A percentile compares a stretch with the other conserved stretches of the same genome.
phyloP scores from a whole-genome alignment of 768 basidiomycete genomes.

The Dendrothele bispora region DNA sequence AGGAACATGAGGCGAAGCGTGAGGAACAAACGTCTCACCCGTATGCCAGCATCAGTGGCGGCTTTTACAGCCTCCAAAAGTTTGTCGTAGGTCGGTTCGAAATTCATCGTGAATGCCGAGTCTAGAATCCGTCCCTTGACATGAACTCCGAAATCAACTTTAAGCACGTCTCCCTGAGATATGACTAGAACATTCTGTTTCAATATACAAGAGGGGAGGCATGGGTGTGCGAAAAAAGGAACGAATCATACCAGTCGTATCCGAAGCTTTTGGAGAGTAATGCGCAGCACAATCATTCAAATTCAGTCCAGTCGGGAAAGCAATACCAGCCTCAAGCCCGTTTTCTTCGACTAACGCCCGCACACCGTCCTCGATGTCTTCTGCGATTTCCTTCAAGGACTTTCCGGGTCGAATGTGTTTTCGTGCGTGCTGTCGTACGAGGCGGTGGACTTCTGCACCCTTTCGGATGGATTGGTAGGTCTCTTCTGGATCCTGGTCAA shows the following conservation, averaged over 20 bases:
- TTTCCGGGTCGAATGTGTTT: conserved; percentile 89
- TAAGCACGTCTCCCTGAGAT: conserved; percentile 82
- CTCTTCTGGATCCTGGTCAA: conserved; percentile 75
- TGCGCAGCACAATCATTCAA: conserved; percentile 95
- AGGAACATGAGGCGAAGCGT: conserved; percentile 1
- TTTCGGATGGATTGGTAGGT: conserved; percentile 90
- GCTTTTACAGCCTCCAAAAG: conserved; percentile 90
- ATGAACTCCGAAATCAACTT: conserved; percentile 97
- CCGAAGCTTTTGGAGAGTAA: conserved; percentile 93
- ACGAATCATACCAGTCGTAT: conserved; percentile 65
- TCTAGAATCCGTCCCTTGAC: conserved; percentile 94
- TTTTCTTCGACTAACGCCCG: conserved; percentile 91
- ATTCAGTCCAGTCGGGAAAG: conserved; percentile 95
- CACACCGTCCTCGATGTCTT: conserved; percentile 90
- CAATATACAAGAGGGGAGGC: too few relatives aligned
- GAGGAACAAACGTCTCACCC: conserved; percentile 41
- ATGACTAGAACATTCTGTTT: conserved; percentile 67
- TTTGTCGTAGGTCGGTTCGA: conserved; percentile 87
- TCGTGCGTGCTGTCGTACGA: conserved; percentile 81
- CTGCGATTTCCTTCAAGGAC: conserved; percentile 91
- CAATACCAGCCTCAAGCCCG: conserved; percentile 82
- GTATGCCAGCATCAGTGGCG: conserved; percentile 90
- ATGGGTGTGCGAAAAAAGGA: conserved; percentile 5
- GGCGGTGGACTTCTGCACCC: conserved; percentile 94
- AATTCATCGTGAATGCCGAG: conserved; percentile 92